phyloP scores from a whole-genome alignment of 345 rosid species.

The Linum lewisii region DNA sequence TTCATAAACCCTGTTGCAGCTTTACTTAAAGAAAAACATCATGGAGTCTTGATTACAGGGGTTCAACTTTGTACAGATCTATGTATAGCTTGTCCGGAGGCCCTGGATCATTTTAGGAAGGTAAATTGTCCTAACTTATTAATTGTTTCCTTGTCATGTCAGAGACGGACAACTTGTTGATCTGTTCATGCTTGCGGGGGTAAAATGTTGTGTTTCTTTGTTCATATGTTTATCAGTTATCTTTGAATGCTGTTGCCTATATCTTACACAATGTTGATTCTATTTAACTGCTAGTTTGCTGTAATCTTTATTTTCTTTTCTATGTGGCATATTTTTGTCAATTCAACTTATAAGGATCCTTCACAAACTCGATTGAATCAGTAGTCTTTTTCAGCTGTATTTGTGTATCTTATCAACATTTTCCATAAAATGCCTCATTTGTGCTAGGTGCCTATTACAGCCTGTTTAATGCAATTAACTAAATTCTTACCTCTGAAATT shows the following conservation, averaged over 20 bases:
- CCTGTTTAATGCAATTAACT: background rate
- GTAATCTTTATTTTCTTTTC: background rate
- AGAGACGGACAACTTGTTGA: background rate
- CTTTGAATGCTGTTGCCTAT: background rate
- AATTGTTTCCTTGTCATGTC: conserved; percentile 4
- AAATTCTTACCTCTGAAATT: background rate
- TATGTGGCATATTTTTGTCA: background rate
- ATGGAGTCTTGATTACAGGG: conserved; percentile 93
- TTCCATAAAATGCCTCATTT: background rate
- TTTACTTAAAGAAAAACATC: conserved; percentile 95
- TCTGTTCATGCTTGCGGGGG: background rate
- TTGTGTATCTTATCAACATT: background rate
- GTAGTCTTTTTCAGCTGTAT: background rate
- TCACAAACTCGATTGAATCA: background rate
- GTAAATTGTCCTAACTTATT: conserved; percentile 30
- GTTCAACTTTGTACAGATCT: conserved; percentile 91
- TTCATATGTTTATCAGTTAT: background rate
- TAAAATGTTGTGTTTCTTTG: background rate
- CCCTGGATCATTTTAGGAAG: conserved; percentile 79
- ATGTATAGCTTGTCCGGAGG: conserved; percentile 79
- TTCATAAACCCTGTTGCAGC: conserved; percentile 81
- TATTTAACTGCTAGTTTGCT: background rate
- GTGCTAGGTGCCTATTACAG: background rate
- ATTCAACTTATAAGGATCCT: background rate
- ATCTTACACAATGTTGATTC: background rate